Evolutionary conservation across 1,284 basidiomycete genomes (phyloP), one percentile per base, ranked within the genome.

Genomic region (Thelephora terrestris): DNA sequence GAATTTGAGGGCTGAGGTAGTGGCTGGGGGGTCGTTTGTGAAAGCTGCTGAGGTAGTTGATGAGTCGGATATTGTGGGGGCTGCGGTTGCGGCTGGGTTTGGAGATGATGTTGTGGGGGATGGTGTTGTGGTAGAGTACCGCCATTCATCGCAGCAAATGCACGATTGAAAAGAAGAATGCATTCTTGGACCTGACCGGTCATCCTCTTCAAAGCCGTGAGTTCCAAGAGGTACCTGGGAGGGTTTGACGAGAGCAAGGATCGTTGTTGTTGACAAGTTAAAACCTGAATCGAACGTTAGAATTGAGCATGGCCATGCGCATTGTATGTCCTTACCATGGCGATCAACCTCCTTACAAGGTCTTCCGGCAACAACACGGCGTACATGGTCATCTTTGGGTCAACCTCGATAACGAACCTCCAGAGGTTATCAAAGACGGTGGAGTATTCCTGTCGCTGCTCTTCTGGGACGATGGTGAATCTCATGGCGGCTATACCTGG

Each of bases 381-480:
- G 52, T 72, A 70, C 61, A 76, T 61, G 0, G 68, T 64, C n/a
- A 85, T 59, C 52, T 71, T 77, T 34, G 46, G 38, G 3, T 81
- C 74, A 18, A 81, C 60, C 0, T 80, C 76, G 7, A 40, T 47
- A 23, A 70, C 65, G 38, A 65, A 55, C 45, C 68, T 72, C 55
- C 62, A 61, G 23, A 78, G 55, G 38, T 71, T 66, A 47, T 79
- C 76, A 25, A 85, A 65, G 4, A 71, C 42, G 20, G 57, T 57
- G 45, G 70, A 73, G 56, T 74, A 85, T 38, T 78, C 75, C 35
- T 63, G 47, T 35, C 74, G 69, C 50, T 78, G 76, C 0, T 75
- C 73, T 4, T 71, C 64, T 2, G 76, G 66, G n/a, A 85, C 57
- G 9, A 67, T 69, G 23, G 64, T 57, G 17, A 48, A 42, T 23